Conservation (phyloP, 306 rosid species). For the Cucumis melo region DNA sequence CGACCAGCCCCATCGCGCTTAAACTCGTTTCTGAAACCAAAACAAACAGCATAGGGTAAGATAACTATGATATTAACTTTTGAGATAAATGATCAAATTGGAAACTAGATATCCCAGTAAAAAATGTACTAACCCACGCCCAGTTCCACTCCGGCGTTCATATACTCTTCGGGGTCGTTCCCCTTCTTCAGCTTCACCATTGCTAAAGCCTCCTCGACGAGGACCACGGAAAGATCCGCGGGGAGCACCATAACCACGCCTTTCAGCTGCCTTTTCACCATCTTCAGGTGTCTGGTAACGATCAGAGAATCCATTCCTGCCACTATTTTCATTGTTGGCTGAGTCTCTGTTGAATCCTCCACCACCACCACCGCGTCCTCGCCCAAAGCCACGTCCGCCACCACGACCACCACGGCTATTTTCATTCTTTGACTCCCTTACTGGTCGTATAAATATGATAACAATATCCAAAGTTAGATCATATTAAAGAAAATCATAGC, state of each 20-base stretch:
- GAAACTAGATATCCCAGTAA: not conserved
- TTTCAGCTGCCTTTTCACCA: conserved; percentile 36
- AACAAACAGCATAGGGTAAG: not conserved
- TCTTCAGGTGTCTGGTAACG: conserved; percentile 29
- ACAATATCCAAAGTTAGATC: not conserved
- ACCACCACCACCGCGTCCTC: conserved; percentile 48
- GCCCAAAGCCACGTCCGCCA: conserved; percentile 29
- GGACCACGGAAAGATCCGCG: conserved; percentile 47
- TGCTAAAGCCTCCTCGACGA: conserved; percentile 33
- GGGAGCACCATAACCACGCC: conserved; percentile 35
- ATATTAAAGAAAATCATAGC: not conserved
- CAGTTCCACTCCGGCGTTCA: conserved; percentile 59
- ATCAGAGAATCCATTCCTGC: conserved; percentile 26
- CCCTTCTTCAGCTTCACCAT: conserved; percentile 40
- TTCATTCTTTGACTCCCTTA: conserved; percentile 34
- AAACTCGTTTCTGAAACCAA: conserved; percentile 22
- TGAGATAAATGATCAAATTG: not conserved
- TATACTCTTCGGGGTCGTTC: conserved; percentile 35
- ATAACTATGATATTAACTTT: not conserved
- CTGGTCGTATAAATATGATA: conserved; percentile 7
- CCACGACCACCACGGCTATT: conserved; percentile 41
- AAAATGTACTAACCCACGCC: conserved; percentile 39
- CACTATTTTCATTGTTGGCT: conserved; percentile 21
- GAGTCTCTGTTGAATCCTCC: conserved; percentile 31
- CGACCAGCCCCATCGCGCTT: conserved; percentile 59